phyloP scores from a whole-genome alignment of 1,139 yeast species.

The Blastobotrys ciferrii region DNA sequence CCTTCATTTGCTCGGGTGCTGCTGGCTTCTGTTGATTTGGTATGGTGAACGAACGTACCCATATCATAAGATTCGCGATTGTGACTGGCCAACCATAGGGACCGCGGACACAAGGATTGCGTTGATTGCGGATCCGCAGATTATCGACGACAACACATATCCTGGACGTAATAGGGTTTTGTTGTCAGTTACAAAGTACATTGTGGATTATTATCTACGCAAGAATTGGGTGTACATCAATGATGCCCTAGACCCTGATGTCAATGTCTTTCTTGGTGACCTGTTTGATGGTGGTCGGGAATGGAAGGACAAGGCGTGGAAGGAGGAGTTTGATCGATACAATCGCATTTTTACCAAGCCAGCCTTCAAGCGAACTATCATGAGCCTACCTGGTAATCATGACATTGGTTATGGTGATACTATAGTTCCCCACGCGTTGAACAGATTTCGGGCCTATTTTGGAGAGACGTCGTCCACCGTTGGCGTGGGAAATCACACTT shows the following conservation, averaged over 20 bases:
- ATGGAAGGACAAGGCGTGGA: conserved; percentile 73
- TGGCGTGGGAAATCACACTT: conserved; percentile 69
- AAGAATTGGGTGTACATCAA: conserved; percentile 71
- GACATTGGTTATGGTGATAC: conserved; percentile 90
- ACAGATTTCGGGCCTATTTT: conserved; percentile 67
- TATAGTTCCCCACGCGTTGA: conserved; percentile 49
- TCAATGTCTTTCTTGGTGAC: conserved; percentile 82
- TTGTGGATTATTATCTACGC: conserved; percentile 74
- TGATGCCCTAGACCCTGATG: conserved; percentile 63
- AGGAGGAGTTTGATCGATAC: conserved; percentile 68
- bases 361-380: conserved; percentile 44
- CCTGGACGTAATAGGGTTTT: conserved; percentile 40
- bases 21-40: conserved; percentile 53
- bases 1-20: not conserved
- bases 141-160: conserved; percentile 74
- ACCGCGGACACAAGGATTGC: conserved; percentile 63
- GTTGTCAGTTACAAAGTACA: conserved; percentile 35
- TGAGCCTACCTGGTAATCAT: conserved; percentile 86
- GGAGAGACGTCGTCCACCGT: conserved; percentile 64
- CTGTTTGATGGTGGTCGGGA: conserved; percentile 93
- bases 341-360: conserved; percentile 56
- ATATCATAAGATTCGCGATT: conserved; percentile 45
- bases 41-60: conserved; percentile 64
- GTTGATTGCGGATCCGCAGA: conserved; percentile 87
- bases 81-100: conserved; percentile 70